phyloP scores from a whole-genome alignment of 2,329 filamentous ascomycete genomes.

The Simplicillium sp. region DNA sequence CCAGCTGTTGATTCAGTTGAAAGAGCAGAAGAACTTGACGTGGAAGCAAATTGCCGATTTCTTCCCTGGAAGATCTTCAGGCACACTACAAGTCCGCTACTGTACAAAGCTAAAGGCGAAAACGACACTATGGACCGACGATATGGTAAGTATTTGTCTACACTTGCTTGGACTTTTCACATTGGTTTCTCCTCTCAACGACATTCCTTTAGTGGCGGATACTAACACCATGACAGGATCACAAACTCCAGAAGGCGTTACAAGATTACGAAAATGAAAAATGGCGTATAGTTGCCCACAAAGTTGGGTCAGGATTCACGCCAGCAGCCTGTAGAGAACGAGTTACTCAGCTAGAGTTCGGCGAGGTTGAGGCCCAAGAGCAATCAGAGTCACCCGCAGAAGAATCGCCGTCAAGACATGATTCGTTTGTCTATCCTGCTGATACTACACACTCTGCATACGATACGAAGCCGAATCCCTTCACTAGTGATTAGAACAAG shows the following conservation, averaged over 20 bases:
- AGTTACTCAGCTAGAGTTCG: slow-evolving; percentile 48
- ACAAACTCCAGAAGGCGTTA: slow-evolving; percentile 66
- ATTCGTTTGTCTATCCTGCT: not conserved
- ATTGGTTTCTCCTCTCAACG: too few species aligned
- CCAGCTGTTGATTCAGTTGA: slow-evolving; percentile 75
- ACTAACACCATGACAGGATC: slow-evolving; percentile 43
- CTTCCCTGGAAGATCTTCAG: slow-evolving; percentile 83
- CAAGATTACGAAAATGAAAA: slow-evolving; percentile 85
- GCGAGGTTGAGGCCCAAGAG: slow-evolving; percentile 37
- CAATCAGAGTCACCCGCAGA: slow-evolving; percentile 45
- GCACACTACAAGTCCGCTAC: slow-evolving; percentile 86
- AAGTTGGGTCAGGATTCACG: slow-evolving; percentile 84
- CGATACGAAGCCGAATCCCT: not conserved
- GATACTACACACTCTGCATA: not conserved
- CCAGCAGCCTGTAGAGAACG: slow-evolving; percentile 80
- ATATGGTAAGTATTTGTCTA: slow-evolving; percentile 59
- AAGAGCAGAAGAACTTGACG: slow-evolving; percentile 88
- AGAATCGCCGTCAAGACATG: slow-evolving; percentile 19
- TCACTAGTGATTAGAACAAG: too few species aligned
- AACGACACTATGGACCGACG: slow-evolving; percentile 86
- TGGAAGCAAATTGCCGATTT: slow-evolving; percentile 98
- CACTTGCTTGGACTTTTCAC: not conserved
- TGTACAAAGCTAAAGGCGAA: slow-evolving; percentile 94
- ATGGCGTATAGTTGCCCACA: slow-evolving; percentile 85
- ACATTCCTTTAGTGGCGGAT: not conserved